phyloP scores from a whole-genome alignment of 73 alveolate species.

The Blepharisma japonicum region DNA sequence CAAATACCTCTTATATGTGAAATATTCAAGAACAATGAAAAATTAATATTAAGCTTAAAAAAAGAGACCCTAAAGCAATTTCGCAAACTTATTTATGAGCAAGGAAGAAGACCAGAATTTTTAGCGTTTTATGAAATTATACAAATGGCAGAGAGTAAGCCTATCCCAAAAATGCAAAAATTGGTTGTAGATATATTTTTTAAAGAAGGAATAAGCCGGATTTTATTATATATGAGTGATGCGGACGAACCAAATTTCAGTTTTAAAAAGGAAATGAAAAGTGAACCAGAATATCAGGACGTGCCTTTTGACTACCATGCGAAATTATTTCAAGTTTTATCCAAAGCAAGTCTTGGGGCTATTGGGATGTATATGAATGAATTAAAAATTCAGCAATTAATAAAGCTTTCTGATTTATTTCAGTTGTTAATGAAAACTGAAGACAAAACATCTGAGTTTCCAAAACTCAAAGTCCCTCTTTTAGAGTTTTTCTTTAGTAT shows the following conservation, averaged over 20 bases:
- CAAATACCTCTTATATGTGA: constrained; percentile 26
- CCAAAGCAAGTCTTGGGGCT: constrained; percentile 43
- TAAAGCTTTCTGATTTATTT: constrained; percentile 37
- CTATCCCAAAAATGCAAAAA: not conserved
- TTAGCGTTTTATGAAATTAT: constrained; percentile 19
- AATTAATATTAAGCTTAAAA: not conserved
- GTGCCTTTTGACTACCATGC: constrained; percentile 53
- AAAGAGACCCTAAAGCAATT: not conserved
- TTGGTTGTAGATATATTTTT: constrained; percentile 38
- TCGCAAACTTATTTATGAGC: not conserved
- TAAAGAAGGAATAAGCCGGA: not conserved
- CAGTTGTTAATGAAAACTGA: constrained; percentile 21
- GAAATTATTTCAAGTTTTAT: constrained; percentile 35
- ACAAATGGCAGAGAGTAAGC: not conserved
- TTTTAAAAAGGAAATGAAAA: not conserved
- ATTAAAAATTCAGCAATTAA: constrained; percentile 34
- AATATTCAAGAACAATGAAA: constrained; percentile 23
- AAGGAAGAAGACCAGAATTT: constrained; percentile 29
- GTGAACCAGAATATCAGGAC: constrained; percentile 30
- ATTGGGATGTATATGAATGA: constrained; percentile 55
- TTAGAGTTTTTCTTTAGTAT: constrained; percentile 5
- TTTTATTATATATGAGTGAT: constrained; percentile 1
- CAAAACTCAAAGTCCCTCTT: constrained; percentile 1
- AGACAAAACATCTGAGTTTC: not conserved
- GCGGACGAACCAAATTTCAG: not conserved